These are phyloP conservation scores for Coniochaeta ligniaria DNA, from an alignment of 2,329 filamentous ascomycete species.

Conservation along the genomic window DNA sequence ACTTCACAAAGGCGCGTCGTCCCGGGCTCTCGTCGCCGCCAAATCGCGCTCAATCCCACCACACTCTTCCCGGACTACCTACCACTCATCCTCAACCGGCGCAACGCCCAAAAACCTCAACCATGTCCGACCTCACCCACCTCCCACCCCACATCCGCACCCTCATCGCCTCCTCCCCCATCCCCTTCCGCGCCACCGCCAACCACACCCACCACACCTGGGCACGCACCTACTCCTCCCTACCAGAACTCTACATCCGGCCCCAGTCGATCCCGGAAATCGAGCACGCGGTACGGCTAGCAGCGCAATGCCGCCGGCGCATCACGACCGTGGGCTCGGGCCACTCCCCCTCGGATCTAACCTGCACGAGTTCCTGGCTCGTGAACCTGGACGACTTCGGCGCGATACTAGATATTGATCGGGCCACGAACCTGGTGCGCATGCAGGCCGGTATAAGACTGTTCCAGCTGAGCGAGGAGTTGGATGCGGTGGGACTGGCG, in stretches of 20 bases:
- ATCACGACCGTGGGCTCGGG: constrained; percentile 83
- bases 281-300: constrained; percentile 74
- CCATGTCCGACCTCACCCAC: not conserved
- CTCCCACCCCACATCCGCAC: constrained; percentile 1
- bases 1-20: no score
- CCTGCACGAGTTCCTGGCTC: constrained; percentile 90
- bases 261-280: constrained; percentile 75
- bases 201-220: constrained; percentile 82
- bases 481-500: constrained; percentile 70
- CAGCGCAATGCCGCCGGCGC: constrained; percentile 71
- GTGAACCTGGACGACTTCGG: constrained; percentile 84
- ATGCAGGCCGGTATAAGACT: constrained; percentile 88
- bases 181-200: constrained; percentile 66
- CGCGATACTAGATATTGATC: constrained; percentile 63
- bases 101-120: not conserved
- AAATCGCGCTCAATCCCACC: no score
- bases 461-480: constrained; percentile 61
- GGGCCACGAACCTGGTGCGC: constrained; percentile 56
- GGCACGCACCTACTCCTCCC: constrained; percentile 86
- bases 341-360: constrained; percentile 87
- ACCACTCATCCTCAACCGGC: not conserved
- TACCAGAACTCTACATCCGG: constrained; percentile 85
- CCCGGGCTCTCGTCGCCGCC: no score
- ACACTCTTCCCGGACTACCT: not conserved
- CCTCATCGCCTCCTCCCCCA: constrained; percentile 5